Evolutionary conservation across 2,329 filamentous ascomycete species (phyloP).

Genomic region (Cladophialophora exuberans): DNA sequence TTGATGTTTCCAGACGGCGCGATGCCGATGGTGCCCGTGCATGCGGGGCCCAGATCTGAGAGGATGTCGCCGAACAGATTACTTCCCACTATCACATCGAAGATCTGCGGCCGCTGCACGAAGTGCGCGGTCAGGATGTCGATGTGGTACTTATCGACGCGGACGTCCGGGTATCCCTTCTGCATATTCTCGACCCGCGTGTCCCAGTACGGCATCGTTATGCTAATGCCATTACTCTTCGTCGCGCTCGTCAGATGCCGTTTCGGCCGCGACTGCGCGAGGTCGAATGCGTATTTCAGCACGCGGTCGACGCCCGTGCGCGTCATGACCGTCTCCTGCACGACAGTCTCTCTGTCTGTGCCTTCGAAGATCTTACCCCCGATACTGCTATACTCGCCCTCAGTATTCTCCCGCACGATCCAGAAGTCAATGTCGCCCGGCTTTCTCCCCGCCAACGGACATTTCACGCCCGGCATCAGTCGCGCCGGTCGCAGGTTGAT

Average conservation of each 20-base stretch:
- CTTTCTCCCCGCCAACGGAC: slow-evolving; percentile 51
- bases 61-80: slow-evolving; percentile 95
- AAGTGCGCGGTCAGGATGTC: slow-evolving; percentile 99
- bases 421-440: slow-evolving; percentile 55
- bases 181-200: slow-evolving; percentile 65
- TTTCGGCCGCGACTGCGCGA: slow-evolving; percentile 88
- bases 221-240: slow-evolving; percentile 99
- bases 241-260: slow-evolving; percentile 99
- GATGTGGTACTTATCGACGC: slow-evolving; percentile 96
- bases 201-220: slow-evolving; percentile 67
- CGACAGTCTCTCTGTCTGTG: slow-evolving; percentile 75
- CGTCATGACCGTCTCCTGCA: slow-evolving; percentile 95
- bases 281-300: slow-evolving; percentile 95
- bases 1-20: slow-evolving; percentile 95
- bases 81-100: slow-evolving; percentile 80
- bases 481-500: slow-evolving; percentile 60
- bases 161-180: slow-evolving; percentile 91
- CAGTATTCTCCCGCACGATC: slow-evolving; percentile 97
- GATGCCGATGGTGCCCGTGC: slow-evolving; percentile 82
- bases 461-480: slow-evolving; percentile 56
- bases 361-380: slow-evolving; percentile 32
- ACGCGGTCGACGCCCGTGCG: slow-evolving; percentile 91
- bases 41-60: slow-evolving; percentile 89
- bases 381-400: slow-evolving; percentile 98
- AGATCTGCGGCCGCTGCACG: slow-evolving; percentile 90